A percentile compares a stretch with the other conserved stretches of the same genome.
These are phyloP conservation scores for Casuarina glauca DNA, from an alignment of 306 rosid genomes.

Conservation along the genomic window DNA sequence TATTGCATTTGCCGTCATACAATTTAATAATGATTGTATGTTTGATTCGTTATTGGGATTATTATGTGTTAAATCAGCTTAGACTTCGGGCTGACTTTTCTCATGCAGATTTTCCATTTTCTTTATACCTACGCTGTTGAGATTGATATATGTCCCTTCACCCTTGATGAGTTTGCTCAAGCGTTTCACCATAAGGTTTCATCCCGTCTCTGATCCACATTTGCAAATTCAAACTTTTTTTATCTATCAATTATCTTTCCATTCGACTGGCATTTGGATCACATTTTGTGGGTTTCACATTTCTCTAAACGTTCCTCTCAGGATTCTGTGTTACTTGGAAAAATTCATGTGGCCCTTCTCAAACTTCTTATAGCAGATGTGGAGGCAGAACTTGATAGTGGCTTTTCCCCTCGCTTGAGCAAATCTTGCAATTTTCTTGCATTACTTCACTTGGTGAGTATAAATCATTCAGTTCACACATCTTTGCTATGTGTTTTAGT, in stretches of 20 bases:
- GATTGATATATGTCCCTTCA: slow-evolving; percentile 73
- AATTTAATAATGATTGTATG: slow-evolving; percentile 4
- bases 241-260: slow-evolving; percentile 15
- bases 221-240: slow-evolving; percentile 1
- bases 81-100: slow-evolving; percentile 20
- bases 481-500: not conserved
- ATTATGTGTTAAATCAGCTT: not conserved
- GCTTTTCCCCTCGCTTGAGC: slow-evolving; percentile 55
- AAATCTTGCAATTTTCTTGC: slow-evolving; percentile 93
- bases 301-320: slow-evolving; percentile 36
- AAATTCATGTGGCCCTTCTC: slow-evolving; percentile 81
- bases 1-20: slow-evolving; percentile 11
- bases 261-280: not conserved
- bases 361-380: slow-evolving; percentile 74
- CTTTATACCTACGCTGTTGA: slow-evolving; percentile 72
- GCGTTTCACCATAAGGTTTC: slow-evolving; percentile 91
- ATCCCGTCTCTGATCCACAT: slow-evolving; percentile 35
- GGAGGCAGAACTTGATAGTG: slow-evolving; percentile 58
- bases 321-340: slow-evolving; percentile 88
- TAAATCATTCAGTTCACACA: not conserved
- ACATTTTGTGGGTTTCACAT: slow-evolving; percentile 19
- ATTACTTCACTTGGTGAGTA: slow-evolving; percentile 83
- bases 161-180: slow-evolving; percentile 89
- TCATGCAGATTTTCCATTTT: slow-evolving; percentile 84
- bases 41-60: slow-evolving; percentile 4